Percentiles rank a stretch among this genome's conserved stretches.
These are phyloP conservation scores for Sclerotinia subarctica DNA, from an alignment of 2,329 filamentous ascomycete species.

Conservation along the genomic window DNA sequence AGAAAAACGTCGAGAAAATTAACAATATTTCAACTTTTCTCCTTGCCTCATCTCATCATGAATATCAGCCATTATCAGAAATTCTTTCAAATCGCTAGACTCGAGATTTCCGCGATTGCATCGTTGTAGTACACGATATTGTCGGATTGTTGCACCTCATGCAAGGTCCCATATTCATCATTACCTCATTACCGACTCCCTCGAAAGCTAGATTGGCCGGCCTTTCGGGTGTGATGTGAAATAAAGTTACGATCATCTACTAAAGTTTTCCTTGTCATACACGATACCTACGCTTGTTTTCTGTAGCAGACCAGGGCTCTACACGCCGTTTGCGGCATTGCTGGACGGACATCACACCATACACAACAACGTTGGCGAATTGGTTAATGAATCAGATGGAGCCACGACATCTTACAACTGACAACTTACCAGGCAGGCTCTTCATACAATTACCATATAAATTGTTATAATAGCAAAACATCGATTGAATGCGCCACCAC, in stretches of 20 bases:
- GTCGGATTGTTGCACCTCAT: slow-evolving; percentile 9
- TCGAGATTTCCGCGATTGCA: not conserved
- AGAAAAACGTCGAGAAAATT: not conserved
- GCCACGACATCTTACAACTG: slow-evolving; percentile 7
- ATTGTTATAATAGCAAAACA: not conserved
- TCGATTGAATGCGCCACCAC: not conserved
- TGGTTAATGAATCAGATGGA: slow-evolving; percentile 10
- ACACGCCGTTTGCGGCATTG: slow-evolving; percentile 3
- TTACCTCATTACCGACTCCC: slow-evolving; percentile 12
- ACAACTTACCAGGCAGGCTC: slow-evolving; percentile 9
- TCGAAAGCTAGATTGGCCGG: slow-evolving; percentile 15
- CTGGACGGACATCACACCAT: not conserved
- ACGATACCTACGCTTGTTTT: not conserved
- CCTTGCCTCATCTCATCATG: slow-evolving; percentile 15
- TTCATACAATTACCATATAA: not conserved
- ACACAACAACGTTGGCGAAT: slow-evolving; percentile 12
- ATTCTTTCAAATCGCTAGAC: slow-evolving; percentile 1
- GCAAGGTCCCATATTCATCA: slow-evolving; percentile 15
- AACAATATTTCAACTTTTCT: not conserved
- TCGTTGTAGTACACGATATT: slow-evolving; percentile 16
- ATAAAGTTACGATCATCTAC: slow-evolving; percentile 16
- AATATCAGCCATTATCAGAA: not conserved
- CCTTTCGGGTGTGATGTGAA: slow-evolving; percentile 17
- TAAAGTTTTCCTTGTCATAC: slow-evolving; percentile 1
- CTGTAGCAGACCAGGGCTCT: not conserved